These are phyloP conservation scores for Chytriomyces sp. DNA, from an alignment of 192 early-diverging fungal genomes.

Conservation along the genomic window DNA sequence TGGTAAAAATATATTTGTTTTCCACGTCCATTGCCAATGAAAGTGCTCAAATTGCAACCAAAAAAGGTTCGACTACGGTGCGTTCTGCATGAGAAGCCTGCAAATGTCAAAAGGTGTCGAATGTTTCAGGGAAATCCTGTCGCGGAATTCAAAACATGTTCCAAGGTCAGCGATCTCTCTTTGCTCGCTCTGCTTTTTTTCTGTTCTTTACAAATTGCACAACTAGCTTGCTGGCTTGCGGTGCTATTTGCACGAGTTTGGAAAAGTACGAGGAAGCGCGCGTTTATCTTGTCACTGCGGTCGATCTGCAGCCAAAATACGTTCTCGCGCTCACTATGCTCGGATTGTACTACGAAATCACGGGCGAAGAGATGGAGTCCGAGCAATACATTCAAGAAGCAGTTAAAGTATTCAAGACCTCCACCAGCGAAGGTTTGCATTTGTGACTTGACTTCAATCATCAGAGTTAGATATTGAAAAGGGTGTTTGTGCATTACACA, in stretches of 20 bases:
- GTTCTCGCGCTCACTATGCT: slow-evolving; percentile 50
- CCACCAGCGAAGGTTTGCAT: slow-evolving; percentile 28
- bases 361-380: slow-evolving; percentile 57
- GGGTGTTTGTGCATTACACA: neutral
- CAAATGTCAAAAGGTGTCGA: slow-evolving; percentile 55
- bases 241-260: slow-evolving; percentile 49
- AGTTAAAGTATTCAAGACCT: slow-evolving; percentile 41
- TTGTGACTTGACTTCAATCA: too few relatives aligned
- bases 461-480: neutral
- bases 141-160: slow-evolving; percentile 58
- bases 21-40: neutral
- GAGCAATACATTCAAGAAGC: slow-evolving; percentile 52
- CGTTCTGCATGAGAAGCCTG: slow-evolving; percentile 56
- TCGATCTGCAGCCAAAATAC: slow-evolving; percentile 57
- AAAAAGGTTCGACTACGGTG: slow-evolving; percentile 62
- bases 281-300: slow-evolving; percentile 55
- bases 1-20: slow-evolving; percentile 43
- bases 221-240: slow-evolving; percentile 55
- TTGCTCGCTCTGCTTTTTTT: neutral
- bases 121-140: slow-evolving; percentile 61
- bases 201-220: neutral
- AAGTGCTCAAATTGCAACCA: neutral
- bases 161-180: slow-evolving; percentile 41
- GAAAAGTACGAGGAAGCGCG: slow-evolving; percentile 61
- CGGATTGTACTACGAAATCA: slow-evolving; percentile 61